Evolutionary conservation across 352 stramenopile genomes (phyloP).

Genomic region (Elongisporangium senticosum): DNA sequence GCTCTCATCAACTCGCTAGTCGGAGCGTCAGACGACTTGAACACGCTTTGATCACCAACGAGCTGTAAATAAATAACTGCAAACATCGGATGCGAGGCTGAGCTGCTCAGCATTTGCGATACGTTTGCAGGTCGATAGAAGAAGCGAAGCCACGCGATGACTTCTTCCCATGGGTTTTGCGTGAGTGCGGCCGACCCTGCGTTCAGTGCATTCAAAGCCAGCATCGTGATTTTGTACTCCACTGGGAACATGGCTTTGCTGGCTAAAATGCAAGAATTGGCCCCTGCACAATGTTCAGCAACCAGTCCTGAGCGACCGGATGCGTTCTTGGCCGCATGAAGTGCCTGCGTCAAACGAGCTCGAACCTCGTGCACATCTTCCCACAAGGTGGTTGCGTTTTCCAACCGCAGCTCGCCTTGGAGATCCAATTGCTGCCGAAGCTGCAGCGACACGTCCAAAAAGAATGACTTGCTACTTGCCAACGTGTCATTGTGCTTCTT

Average conservation of each 20-base stretch:
- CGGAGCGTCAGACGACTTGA: background rate
- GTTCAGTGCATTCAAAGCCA: constrained; percentile 25
- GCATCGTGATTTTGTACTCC: constrained; percentile 52
- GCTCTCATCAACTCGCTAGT: constrained; percentile 1
- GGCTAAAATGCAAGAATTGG: constrained; percentile 25
- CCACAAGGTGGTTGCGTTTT: constrained; percentile 31
- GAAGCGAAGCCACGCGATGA: constrained; percentile 48
- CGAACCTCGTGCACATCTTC: constrained; percentile 35
- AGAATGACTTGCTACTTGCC: background rate
- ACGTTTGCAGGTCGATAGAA: constrained; percentile 66
- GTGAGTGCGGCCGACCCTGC: background rate
- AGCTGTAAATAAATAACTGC: constrained; percentile 11
- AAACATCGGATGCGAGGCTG: constrained; percentile 50
- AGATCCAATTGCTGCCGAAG: constrained; percentile 19
- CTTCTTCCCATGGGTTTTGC: constrained; percentile 12
- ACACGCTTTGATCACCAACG: background rate
- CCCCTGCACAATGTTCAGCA: constrained; percentile 23
- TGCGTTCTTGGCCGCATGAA: constrained; percentile 21
- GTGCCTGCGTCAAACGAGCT: constrained; percentile 28
- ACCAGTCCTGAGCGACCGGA: constrained; percentile 13
- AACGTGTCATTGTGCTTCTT: background rate
- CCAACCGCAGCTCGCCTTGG: constrained; percentile 18
- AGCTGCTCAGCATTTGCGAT: constrained; percentile 41
- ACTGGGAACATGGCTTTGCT: constrained; percentile 50
- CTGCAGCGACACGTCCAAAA: constrained; percentile 8